Base-by-base conservation (phyloP, 2,329 filamentous ascomycete species). In the Fusarium graminum region DNA sequence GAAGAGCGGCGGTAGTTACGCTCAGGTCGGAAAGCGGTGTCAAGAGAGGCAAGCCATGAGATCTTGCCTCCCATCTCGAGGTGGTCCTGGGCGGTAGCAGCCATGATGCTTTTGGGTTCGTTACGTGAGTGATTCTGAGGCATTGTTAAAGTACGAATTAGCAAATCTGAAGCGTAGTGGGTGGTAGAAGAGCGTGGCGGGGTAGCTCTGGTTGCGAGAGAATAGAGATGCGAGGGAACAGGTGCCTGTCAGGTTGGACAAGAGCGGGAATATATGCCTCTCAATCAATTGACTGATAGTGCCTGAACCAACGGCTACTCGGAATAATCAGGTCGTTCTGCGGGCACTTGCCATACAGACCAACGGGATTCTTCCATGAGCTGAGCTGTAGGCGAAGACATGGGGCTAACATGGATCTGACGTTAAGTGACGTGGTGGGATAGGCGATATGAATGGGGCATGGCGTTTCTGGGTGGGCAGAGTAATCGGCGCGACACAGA, bases 1-100 rank as follows among this genome's bases (percentile, higher is more conserved):
- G 94, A 97, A 67, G 94, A 97, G 73, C 95, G 91, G 77, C 95
- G 93, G 83, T 95, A 96, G 85, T 96, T 94, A 82, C 90, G 92
- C 75, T 90, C 87, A 57, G 94, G 94, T 74, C 87, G 85, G 83
- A 91, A 93, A 78, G 95, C 92, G 70, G 94, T 97, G 85, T 97
- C 90, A 77, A 99, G 92, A 66, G 81, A 80, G 65, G 86, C 83
- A 65, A 90, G 82, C 88, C 88, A 90, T 76, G 85, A 83, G 71
- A 90, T 87, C 80, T 86, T 86, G 76, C 86, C 86, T 79, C 92
- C 90, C 77, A 91, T 88, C 77, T 88, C 87, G 78, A 97, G 89
- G 82, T 97, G 93, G 80, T 96, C 92, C 78, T 95, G 87, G 79
- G 93, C 90, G 77, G 89, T 91, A 58, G 83, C 81, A 72, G 83